Evolutionary conservation across 306 rosid genomes (phyloP), one percentile per base, ranked within the genome.

Genomic region (Vigna nakashimae): DNA sequence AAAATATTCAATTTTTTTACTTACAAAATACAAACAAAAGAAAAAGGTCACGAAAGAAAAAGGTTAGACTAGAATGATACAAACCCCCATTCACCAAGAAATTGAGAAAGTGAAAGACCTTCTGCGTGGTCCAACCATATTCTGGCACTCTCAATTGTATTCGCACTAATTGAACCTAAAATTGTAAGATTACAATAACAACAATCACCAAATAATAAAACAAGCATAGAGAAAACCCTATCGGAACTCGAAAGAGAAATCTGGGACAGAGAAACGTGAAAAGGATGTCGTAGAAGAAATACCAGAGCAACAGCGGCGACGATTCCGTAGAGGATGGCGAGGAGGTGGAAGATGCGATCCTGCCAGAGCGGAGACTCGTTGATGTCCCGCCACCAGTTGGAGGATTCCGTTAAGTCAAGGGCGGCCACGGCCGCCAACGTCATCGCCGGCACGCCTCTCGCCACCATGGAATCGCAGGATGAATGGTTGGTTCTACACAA

Each of bases 81-180:
- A 88, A 84, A 96, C 99, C 98, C 77, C 96, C 96, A 77, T 96
- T 96, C 79, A 96, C 99, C 76, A 96, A 74, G 73, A 92, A 91
- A 82, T 96, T 96, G 86, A 96, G 98, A 80, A 96, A 96, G 91
- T 96, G 99, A 83, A 96, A 96, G 75, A 96, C 99, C 86, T 96
- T 96, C 94, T 96, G 99, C 80, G 99, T 96, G 71, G 99, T 96
- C 99, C 99, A 96, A 65, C 99, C 99, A 74, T 96, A 96, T 80
- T 96, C 99, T 57, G 99, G 99, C 16, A 96, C 99, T 86, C 99
- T 89, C 88, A 90, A 83, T 92, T 96, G 99, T 87, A 96, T 96
- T 68, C 99, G 90, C 64, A 88, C 85, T 73, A 96, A 77, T 92
- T 96, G 99, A 87, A 96, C 86, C 99, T 95, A 84, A 26, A 72